phyloP scores from a whole-genome alignment of 2,329 filamentous ascomycete species.

The Colletotrichum abscissum region DNA sequence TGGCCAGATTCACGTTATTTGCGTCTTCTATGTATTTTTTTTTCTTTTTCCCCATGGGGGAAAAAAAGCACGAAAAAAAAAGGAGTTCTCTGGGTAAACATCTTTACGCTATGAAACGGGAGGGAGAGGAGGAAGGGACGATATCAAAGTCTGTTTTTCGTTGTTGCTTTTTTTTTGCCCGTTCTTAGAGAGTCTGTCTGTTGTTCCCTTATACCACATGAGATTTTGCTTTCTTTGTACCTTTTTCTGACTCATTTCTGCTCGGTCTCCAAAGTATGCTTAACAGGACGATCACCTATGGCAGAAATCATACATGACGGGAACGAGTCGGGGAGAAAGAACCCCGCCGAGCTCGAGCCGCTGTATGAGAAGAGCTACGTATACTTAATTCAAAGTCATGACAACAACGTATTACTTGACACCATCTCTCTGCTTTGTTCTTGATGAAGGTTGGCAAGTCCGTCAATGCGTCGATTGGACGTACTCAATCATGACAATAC shows the following conservation, averaged over 20 bases:
- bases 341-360: not conserved
- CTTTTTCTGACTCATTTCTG: too few species aligned
- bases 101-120: not conserved
- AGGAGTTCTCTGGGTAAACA: not conserved
- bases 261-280: too few species aligned
- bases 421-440: not conserved
- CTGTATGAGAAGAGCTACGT: not conserved
- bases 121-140: not conserved
- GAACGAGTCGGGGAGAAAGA: not conserved
- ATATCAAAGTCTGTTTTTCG: not conserved
- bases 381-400: conserved; percentile 12
- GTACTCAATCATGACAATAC: not conserved
- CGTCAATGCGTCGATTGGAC: too few species aligned
- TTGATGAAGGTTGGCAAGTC: too few species aligned
- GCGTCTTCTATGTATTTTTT: not conserved
- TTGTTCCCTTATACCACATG: not conserved
- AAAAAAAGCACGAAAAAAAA: not conserved
- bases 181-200: not conserved
- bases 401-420: not conserved
- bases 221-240: not conserved
- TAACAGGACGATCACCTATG: not conserved
- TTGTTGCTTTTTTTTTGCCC: not conserved
- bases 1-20: not conserved
- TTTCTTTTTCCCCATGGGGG: not conserved
- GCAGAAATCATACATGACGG: not conserved